Conservation (phyloP, 192 early-diverging fungal species). For the Rhizoclosmatium globosum region DNA sequence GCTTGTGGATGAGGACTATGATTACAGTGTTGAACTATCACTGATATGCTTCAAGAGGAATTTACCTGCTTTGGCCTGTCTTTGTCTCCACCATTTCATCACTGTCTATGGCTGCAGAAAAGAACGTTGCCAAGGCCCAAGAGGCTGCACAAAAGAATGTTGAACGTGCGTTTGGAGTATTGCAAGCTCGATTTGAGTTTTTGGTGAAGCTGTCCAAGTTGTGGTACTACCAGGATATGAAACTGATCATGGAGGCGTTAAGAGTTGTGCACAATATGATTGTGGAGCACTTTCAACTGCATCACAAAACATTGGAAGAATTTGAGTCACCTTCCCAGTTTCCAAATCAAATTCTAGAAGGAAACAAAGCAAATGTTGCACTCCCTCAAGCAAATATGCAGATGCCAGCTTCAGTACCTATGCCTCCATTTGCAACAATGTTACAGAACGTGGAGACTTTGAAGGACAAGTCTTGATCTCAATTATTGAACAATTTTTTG, state of each 20-base stretch:
- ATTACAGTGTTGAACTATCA: too few species aligned
- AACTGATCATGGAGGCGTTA: not conserved
- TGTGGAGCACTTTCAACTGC: not conserved
- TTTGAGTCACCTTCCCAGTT: not conserved
- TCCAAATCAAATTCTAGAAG: not conserved
- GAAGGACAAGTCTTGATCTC: not conserved
- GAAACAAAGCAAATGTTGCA: not conserved
- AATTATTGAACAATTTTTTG: not conserved
- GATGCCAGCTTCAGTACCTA: not conserved
- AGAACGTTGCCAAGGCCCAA: not conserved
- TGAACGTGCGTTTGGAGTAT: not conserved
- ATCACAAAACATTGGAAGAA: not conserved
- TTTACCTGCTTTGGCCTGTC: not conserved
- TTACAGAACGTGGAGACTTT: not conserved
- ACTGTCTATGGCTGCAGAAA: not conserved
- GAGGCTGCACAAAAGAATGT: constrained; percentile 5
- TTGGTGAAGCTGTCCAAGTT: not conserved
- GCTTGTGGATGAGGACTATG: not conserved
- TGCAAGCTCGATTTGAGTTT: not conserved
- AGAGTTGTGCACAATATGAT: constrained; percentile 4
- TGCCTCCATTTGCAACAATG: constrained; percentile 1
- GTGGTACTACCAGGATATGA: not conserved
- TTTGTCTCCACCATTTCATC: not conserved
- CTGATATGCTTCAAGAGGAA: not conserved
- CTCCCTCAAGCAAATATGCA: not conserved